Conservation (phyloP, 2,329 filamentous ascomycete species). For the Paramyrothecium roridum region DNA sequence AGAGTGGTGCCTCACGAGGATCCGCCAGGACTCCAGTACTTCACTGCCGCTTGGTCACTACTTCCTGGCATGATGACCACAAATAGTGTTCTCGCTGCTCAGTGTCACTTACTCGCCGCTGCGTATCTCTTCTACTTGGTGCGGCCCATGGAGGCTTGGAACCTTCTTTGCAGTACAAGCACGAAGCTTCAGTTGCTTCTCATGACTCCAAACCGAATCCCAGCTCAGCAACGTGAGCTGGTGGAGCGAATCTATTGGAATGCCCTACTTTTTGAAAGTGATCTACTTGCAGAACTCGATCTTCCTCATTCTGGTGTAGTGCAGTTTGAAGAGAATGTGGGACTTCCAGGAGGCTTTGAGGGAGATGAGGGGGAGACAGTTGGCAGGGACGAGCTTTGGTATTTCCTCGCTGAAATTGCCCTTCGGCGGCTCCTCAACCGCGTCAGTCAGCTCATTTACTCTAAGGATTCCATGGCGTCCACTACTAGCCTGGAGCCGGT, state of each 20-base stretch:
- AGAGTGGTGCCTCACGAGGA: constrained; percentile 66
- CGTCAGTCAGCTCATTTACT: constrained; percentile 77
- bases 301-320: constrained; percentile 80
- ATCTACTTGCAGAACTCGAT: constrained; percentile 75
- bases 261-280: constrained; percentile 74
- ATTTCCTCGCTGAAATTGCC: constrained; percentile 81
- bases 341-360: constrained; percentile 74
- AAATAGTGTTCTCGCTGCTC: constrained; percentile 73
- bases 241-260: constrained; percentile 84
- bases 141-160: constrained; percentile 81
- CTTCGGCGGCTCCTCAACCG: constrained; percentile 73
- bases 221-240: constrained; percentile 67
- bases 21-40: constrained; percentile 74
- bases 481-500: constrained; percentile 73
- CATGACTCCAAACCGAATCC: constrained; percentile 69
- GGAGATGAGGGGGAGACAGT: constrained; percentile 62
- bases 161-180: constrained; percentile 72
- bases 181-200: constrained; percentile 78
- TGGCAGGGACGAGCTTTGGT: constrained; percentile 78
- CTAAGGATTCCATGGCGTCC: constrained; percentile 67
- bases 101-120: constrained; percentile 77
- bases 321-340: constrained; percentile 77
- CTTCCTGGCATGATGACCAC: constrained; percentile 76
- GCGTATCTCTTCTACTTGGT: constrained; percentile 83
- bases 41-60: constrained; percentile 75